Evolutionary conservation across 805 yeast species (phyloP), one percentile per base, ranked within the genome.

Genomic region (Wickerhamomyces canadensis): DNA sequence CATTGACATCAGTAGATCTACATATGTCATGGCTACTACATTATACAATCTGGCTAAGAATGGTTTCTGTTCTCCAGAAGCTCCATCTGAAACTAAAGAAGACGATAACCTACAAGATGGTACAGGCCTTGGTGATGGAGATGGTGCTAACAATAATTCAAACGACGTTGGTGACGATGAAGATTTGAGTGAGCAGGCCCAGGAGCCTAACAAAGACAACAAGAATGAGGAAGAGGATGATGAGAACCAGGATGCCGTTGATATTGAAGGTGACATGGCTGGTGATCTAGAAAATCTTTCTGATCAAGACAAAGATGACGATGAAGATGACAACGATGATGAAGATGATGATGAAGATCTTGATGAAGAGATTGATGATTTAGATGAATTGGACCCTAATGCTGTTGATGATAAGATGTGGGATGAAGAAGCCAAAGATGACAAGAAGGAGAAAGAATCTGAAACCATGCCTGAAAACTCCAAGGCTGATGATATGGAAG

Each of bases 351-450:
- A 80, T 6, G 81, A 84, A 32, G 94, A 85, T 3, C 53, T 85
- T 38, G 96, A 89, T 54, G 96, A 89, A 46, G 91, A 88, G 54
- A 72, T 88, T 29, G 97, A 91, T 46, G 85, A 89, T 52, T 63
- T 91, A 23, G 95, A 85, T 57, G 95, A 87, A 39, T 68, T 83
- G 45, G 98, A 89, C 67, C 96, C 96, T 2, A 86, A 88, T 61
- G 95, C 96, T 4, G 78, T 91, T 34, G 98, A 91, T 57, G 97
- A 91, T 48, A 91, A 87, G 62, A 87, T 87, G 96, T 91, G 98
- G 96, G 93, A 91, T 53, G 97, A 89, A 52, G 88, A 91, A 56
- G 84, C 82, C 11, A 72, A 78, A 39, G 87, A 80, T 13, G 76
- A 76, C 45, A 71, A 75, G 16, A 84, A 86, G 53, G 96, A 88